These are phyloP conservation scores for Somion occarium DNA, from an alignment of 1,284 basidiomycete species.

Conservation along the genomic window DNA sequence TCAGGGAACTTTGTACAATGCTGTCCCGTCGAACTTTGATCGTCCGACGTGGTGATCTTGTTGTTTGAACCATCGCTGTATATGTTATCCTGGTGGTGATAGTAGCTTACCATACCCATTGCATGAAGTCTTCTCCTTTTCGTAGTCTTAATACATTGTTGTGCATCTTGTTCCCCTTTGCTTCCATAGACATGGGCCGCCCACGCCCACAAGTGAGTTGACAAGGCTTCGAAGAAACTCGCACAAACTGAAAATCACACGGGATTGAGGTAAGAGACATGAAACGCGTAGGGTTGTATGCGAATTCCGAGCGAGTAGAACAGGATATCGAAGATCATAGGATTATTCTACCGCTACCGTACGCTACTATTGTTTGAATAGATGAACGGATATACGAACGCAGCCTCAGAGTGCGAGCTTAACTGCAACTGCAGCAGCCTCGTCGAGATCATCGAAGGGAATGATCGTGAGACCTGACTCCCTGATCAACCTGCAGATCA, in stretches of 20 bases:
- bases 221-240: background rate
- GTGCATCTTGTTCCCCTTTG: background rate
- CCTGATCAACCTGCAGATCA: slow-evolving; percentile 72
- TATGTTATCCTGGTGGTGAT: slow-evolving; percentile 12
- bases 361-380: background rate
- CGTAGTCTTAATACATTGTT: slow-evolving; percentile 3
- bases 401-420: slow-evolving; percentile 43
- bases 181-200: background rate
- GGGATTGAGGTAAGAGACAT: too few relatives aligned
- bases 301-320: too few relatives aligned
- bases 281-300: too few relatives aligned
- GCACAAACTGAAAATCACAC: background rate
- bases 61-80: slow-evolving; percentile 19
- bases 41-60: slow-evolving; percentile 36
- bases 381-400: background rate
- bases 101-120: slow-evolving; percentile 20
- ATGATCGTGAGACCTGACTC: slow-evolving; percentile 92
- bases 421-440: slow-evolving; percentile 84
- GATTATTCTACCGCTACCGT: background rate
- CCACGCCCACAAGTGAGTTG: background rate
- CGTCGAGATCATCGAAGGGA: slow-evolving; percentile 82
- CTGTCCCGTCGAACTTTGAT: slow-evolving; percentile 25
- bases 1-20: slow-evolving; percentile 17
- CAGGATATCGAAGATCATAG: background rate
- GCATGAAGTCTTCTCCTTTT: background rate